Evolutionary conservation across 225 moss, liverwort and hornwort species (phyloP).

Genomic region (Physcomitrellopsis africana): DNA sequence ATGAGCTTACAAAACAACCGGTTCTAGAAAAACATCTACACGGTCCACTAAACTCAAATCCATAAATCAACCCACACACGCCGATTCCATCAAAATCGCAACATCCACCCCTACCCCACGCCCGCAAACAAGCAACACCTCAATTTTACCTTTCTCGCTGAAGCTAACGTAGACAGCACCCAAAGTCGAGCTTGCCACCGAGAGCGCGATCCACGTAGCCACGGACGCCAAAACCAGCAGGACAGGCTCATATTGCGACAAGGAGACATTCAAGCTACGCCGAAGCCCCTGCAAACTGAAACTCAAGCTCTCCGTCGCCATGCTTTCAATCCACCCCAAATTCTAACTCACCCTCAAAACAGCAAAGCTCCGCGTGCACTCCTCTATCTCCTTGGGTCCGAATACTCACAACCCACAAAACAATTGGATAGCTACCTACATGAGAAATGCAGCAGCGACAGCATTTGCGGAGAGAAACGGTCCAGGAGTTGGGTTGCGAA

Average conservation of each 20-base stretch:
- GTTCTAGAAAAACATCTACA: background rate
- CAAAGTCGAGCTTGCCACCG: slow-evolving; percentile 37
- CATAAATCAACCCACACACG: background rate
- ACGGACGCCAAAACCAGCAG: slow-evolving; percentile 63
- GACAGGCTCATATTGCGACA: slow-evolving; percentile 75
- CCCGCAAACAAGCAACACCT: background rate
- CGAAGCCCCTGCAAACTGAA: slow-evolving; percentile 49
- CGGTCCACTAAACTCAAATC: background rate
- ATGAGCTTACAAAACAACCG: background rate
- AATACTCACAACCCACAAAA: too few relatives aligned
- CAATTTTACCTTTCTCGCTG: slow-evolving; percentile 65
- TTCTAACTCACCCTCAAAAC: background rate
- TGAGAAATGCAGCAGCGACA: too few relatives aligned
- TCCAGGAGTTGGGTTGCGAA: too few relatives aligned
- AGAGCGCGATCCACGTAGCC: slow-evolving; percentile 60
- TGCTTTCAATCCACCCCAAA: background rate
- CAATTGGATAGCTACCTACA: too few relatives aligned
- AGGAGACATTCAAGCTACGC: slow-evolving; percentile 53
- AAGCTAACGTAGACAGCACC: slow-evolving; percentile 36
- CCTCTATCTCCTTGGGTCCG: too few relatives aligned
- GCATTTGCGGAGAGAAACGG: too few relatives aligned
- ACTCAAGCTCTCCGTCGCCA: slow-evolving; percentile 42
- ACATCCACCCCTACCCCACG: background rate
- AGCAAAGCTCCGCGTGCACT: too few relatives aligned
- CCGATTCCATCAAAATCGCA: background rate